Conservation (phyloP, 129 eudicot genomes). For the Ambrosia trifida region DNA sequence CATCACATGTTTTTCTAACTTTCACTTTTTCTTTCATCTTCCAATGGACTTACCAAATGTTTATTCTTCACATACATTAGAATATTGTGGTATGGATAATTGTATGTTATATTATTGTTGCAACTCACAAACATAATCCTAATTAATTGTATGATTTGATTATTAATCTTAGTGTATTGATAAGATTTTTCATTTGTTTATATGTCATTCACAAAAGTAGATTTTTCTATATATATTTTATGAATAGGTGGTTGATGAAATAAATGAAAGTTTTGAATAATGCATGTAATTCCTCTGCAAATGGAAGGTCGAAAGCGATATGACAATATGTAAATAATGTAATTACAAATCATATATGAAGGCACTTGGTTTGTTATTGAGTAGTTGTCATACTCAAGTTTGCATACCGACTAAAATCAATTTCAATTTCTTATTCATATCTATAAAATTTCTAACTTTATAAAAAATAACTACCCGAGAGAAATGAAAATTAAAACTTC, state of each 20-base stretch:
- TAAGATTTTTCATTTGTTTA: too few species aligned
- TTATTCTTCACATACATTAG: neutral
- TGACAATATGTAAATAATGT: neutral
- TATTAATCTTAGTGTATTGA: neutral
- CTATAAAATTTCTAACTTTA: neutral
- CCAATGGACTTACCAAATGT: neutral
- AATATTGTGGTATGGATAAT: neutral
- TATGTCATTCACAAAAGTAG: neutral
- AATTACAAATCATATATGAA: neutral
- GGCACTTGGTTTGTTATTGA: neutral
- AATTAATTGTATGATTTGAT: neutral
- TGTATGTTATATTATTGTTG: neutral
- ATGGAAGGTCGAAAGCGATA: neutral
- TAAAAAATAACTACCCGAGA: neutral
- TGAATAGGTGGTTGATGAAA: neutral
- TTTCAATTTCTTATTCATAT: neutral
- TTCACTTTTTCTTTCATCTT: slow-evolving; percentile 21
- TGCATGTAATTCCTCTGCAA: neutral
- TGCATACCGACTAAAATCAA: neutral
- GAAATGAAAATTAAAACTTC: neutral
- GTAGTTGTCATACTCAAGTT: neutral
- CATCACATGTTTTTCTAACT: slow-evolving; percentile 37
- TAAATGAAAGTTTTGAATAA: neutral
- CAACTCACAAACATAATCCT: neutral
- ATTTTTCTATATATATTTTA: neutral